Evolutionary conservation across 2,329 filamentous ascomycete species (phyloP).

Genomic region (Zasmidium angulare): DNA sequence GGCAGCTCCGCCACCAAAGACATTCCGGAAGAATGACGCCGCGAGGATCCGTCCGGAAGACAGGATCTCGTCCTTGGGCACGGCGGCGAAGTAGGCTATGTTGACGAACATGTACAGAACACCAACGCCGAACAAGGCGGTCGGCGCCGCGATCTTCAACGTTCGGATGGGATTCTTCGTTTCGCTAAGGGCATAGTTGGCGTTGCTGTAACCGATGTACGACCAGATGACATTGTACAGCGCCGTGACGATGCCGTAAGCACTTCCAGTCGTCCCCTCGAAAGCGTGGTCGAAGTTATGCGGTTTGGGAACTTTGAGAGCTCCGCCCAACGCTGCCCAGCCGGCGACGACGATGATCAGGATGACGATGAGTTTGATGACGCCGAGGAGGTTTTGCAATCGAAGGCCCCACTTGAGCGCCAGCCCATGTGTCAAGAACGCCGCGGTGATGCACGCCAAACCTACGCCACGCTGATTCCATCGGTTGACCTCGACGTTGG

Average conservation of each 20-base stretch:
- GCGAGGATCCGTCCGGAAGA: conserved; percentile 15
- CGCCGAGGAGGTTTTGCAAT: conserved; percentile 65
- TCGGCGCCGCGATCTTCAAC: conserved; percentile 38
- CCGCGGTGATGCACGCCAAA: conserved; percentile 64
- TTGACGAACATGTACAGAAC: conserved; percentile 31
- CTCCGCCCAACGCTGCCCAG: conserved; percentile 60
- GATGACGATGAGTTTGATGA: conserved; percentile 66
- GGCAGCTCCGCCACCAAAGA: conserved; percentile 61
- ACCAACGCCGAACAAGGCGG: conserved; percentile 33
- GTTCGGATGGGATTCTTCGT: conserved; percentile 40
- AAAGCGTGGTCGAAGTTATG: conserved; percentile 66
- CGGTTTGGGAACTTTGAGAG: conserved; percentile 60
- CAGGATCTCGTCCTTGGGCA: conserved; percentile 26
- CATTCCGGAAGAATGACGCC: conserved; percentile 32
- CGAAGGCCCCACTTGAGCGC: conserved; percentile 66
- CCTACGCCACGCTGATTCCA: conserved; percentile 69
- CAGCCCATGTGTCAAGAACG: conserved; percentile 65
- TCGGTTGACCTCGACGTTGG: conserved; percentile 59
- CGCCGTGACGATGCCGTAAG: conserved; percentile 68
- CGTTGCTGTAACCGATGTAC: conserved; percentile 68
- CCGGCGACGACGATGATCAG: conserved; percentile 62
- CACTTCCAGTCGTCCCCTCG: conserved; percentile 63
- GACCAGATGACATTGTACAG: conserved; percentile 72
- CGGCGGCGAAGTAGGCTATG: conserved; percentile 36
- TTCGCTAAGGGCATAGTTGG: conserved; percentile 54